phyloP scores from a whole-genome alignment of 257 asterid species.

The Nicotiana tomentosiformis region DNA sequence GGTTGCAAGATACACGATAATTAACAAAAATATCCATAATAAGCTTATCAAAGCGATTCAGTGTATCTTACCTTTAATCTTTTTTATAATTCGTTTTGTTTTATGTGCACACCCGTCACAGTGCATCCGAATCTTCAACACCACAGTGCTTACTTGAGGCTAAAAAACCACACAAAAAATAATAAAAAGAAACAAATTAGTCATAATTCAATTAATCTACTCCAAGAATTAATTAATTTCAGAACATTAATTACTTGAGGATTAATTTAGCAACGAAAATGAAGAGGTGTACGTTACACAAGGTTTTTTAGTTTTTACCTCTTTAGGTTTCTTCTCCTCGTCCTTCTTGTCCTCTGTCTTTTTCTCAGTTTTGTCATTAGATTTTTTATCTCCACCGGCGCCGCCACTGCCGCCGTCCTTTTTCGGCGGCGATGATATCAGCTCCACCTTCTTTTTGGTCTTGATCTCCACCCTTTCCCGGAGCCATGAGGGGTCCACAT shows the following conservation, averaged over 20 bases:
- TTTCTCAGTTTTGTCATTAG: conserved; percentile 25
- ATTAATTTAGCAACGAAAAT: not conserved
- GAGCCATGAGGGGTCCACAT: conserved; percentile 22
- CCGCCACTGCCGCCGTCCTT: conserved; percentile 12
- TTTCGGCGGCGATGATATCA: conserved; percentile 22
- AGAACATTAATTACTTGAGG: not conserved
- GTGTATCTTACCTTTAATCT: conserved; percentile 53
- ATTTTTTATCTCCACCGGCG: conserved; percentile 27
- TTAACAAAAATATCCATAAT: not conserved
- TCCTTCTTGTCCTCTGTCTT: conserved; percentile 29
- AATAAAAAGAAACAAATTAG: not conserved
- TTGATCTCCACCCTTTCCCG: conserved; percentile 21
- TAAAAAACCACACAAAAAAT: conserved; percentile 12
- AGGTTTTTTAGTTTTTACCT: conserved; percentile 13
- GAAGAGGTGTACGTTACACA: not conserved
- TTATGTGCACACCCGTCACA: conserved; percentile 88
- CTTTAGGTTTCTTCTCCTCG: conserved; percentile 28
- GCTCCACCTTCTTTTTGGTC: conserved; percentile 24
- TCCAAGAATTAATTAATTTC: not conserved
- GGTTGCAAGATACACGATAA: not conserved
- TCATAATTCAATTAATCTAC: not conserved
- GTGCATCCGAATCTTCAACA: conserved; percentile 65
- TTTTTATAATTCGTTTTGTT: conserved; percentile 56
- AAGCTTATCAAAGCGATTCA: not conserved
- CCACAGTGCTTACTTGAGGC: conserved; percentile 48